These are phyloP conservation scores for Trametes maxima DNA, from an alignment of 768 basidiomycete genomes.

Conservation along the genomic window DNA sequence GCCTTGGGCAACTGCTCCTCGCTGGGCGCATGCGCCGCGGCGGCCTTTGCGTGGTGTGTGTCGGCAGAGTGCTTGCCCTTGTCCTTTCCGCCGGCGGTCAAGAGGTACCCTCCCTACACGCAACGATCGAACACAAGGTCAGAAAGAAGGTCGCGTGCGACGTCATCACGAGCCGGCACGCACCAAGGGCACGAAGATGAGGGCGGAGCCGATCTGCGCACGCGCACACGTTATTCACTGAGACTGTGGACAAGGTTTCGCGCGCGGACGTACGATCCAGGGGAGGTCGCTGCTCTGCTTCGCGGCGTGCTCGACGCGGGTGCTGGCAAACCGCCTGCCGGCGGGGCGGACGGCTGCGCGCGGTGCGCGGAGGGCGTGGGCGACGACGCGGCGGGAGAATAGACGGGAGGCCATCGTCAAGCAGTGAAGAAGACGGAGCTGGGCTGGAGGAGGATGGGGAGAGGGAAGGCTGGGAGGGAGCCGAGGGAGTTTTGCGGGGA, in stretches of 20 bases:
- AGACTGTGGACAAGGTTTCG: background rate
- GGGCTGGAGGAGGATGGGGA: background rate
- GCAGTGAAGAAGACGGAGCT: conserved; percentile 21
- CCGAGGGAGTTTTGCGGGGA: background rate
- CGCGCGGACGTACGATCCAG: conserved; percentile 25
- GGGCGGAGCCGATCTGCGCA: conserved; percentile 29
- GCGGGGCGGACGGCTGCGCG: conserved; percentile 17
- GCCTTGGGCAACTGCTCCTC: background rate
- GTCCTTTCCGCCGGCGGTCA: conserved; percentile 11
- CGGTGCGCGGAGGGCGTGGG: conserved; percentile 22
- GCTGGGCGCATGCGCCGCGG: conserved; percentile 4
- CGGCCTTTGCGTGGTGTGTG: conserved; percentile 6
- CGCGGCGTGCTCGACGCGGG: conserved; percentile 17
- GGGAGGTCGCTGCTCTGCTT: conserved; percentile 27
- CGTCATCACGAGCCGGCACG: conserved; percentile 2
- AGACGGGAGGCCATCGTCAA: conserved; percentile 29
- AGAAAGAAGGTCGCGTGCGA: conserved; percentile 1
- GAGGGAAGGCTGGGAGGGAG: background rate
- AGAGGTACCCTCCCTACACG: conserved; percentile 16
- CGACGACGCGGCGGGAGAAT: conserved; percentile 24
- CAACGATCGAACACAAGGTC: background rate
- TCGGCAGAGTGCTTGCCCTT: conserved; percentile 17
- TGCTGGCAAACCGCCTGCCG: conserved; percentile 27
- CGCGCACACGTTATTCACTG: background rate
- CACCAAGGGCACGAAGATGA: conserved; percentile 30